phyloP scores from a whole-genome alignment of 2,329 filamentous ascomycete species.

The Rhinocladiella mackenziei region DNA sequence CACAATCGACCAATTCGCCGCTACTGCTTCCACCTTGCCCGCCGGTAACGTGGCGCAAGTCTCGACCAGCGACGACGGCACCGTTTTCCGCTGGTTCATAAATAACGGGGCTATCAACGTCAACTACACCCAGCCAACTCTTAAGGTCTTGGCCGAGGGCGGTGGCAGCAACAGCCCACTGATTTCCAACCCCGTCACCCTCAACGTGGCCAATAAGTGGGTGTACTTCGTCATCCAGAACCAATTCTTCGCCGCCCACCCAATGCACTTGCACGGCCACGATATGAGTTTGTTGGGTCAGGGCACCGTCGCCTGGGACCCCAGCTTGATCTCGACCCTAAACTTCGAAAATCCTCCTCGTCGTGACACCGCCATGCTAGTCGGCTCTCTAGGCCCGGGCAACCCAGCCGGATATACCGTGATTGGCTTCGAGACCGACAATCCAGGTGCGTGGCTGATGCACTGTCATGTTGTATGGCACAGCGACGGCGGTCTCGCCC shows the following conservation, averaged over 20 bases:
- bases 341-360: constrained; percentile 60
- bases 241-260: constrained; percentile 43
- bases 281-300: constrained; percentile 61
- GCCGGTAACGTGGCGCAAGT: constrained; percentile 24
- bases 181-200: constrained; percentile 21
- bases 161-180: constrained; percentile 8
- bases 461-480: constrained; percentile 83
- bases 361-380: constrained; percentile 64
- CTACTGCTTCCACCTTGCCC: constrained; percentile 25
- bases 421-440: constrained; percentile 48
- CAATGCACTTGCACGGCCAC: constrained; percentile 67
- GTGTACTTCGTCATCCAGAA: constrained; percentile 29
- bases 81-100: constrained; percentile 35
- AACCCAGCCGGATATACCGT: constrained; percentile 54
- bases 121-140: constrained; percentile 34
- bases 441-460: constrained; percentile 62
- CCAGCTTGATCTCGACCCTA: constrained; percentile 54
- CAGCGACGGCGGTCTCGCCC: constrained; percentile 58
- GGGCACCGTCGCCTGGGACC: constrained; percentile 41
- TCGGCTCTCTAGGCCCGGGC: constrained; percentile 44
- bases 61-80: constrained; percentile 26
- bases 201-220: constrained; percentile 16
- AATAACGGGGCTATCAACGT: constrained; percentile 35
- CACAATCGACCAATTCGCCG: constrained; percentile 29
- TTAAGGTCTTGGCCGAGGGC: constrained; percentile 21